Evolutionary conservation across 2,329 filamentous ascomycete genomes (phyloP).

Genomic region (Cordyceps militaris): DNA sequence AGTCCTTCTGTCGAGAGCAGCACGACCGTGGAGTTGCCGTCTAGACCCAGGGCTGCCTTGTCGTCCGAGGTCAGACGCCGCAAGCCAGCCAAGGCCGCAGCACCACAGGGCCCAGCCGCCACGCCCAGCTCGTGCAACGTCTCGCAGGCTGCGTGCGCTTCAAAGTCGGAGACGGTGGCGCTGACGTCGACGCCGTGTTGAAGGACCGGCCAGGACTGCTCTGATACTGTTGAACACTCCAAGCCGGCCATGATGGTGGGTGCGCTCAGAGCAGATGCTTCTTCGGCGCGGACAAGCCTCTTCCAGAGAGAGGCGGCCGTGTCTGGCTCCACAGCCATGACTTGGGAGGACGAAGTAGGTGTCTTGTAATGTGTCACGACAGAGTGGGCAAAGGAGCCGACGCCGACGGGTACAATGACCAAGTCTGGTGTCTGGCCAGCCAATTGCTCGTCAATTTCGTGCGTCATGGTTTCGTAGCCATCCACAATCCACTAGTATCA

Average conservation of each 20-base stretch:
- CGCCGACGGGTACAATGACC: constrained; percentile 58
- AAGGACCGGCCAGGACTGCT: constrained; percentile 57
- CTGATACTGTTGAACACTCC: constrained; percentile 63
- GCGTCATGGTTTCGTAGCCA: constrained; percentile 67
- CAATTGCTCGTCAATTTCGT: constrained; percentile 57
- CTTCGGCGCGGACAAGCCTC: constrained; percentile 42
- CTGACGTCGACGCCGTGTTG: constrained; percentile 51
- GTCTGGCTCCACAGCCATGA: constrained; percentile 66
- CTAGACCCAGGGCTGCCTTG: constrained; percentile 30
- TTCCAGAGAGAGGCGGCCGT: constrained; percentile 52
- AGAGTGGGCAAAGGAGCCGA: constrained; percentile 65
- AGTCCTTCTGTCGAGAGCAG: constrained; percentile 56
- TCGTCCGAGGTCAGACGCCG: constrained; percentile 35
- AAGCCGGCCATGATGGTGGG: constrained; percentile 68
- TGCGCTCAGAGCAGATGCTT: constrained; percentile 44
- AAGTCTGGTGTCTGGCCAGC: constrained; percentile 33
- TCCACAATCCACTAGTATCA: constrained; percentile 60
- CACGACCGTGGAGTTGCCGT: constrained; percentile 50
- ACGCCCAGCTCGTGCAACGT: constrained; percentile 44
- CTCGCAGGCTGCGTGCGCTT: constrained; percentile 52
- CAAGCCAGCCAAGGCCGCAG: constrained; percentile 50
- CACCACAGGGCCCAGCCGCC: constrained; percentile 55
- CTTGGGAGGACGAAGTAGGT: constrained; percentile 20
- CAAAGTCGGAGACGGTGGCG: constrained; percentile 52
- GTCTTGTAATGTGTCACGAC: constrained; percentile 59